Base-by-base conservation (phyloP, 192 early-diverging fungal genomes). In the Spinellus fusiger region DNA sequence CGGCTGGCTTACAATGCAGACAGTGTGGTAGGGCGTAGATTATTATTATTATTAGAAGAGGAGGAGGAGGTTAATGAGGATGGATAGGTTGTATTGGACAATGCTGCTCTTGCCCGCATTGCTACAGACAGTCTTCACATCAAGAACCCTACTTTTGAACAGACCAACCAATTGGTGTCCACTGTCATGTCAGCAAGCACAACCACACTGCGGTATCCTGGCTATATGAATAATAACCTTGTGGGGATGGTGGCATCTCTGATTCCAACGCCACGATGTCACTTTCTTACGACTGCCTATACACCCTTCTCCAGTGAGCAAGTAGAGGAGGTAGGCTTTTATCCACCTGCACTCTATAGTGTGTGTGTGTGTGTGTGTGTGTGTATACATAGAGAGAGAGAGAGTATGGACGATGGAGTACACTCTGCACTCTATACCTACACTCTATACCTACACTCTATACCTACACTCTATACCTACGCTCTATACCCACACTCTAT, bases 171-270 rank as follows among this genome's bases (percentile, higher is more conserved):
- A 74, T 79, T 99, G 34, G 96, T 96, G n/a, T 94, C 96, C 10
- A 99, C 96, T 5, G 96, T 99, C 28, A 96, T 99, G 85, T 90
- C 89, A 29, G 94, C 96, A 15, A 92, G 89, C 70, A 99, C 96
- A 20, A 95, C 89, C 4, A 98, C 95, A 15, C 76, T 99, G 44
- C 87, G 96, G 56, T 99, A 99, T 76, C 96, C 96, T 29, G 93
- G 95, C 57, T 99, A 97, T 72, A 99, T 99, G 96, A 96, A 99
- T 80, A 99, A 99, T 72, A 95, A 99, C 68, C 80, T 99, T 47
- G 93, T 95, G 6, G 89, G 93, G 55, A 86, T 99, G 68, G 82
- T 98, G 22, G 89, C 96, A 1, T 94, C 95, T 15, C 80, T 99
- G 53, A 98, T 99, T 54, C 96, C 96, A 0, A 96, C 95, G n/a